Percentiles rank a stretch among this genome's conserved stretches.
These are phyloP conservation scores for Avena atlantica DNA, from an alignment of 176 grass and related monocot genomes.

Conservation along the genomic window DNA sequence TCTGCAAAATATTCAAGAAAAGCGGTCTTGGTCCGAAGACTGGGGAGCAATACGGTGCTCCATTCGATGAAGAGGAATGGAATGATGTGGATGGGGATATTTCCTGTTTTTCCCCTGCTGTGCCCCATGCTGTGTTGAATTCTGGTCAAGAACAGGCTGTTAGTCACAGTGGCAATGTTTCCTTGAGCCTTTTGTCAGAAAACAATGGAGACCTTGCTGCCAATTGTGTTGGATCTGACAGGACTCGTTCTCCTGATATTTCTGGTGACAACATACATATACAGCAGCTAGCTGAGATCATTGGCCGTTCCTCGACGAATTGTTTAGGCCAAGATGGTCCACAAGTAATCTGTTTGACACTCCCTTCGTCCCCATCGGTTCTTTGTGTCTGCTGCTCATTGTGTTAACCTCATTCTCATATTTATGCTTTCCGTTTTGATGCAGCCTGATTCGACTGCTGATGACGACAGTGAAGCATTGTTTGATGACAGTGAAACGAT, in stretches of 20 bases:
- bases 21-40: conserved; percentile 75
- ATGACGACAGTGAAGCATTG: conserved; percentile 23
- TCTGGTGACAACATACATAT: conserved; percentile 47
- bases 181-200: conserved; percentile 31
- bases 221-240: conserved; percentile 17
- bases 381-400: not conserved
- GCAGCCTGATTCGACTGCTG: conserved; percentile 51
- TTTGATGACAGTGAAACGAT: conserved; percentile 45
- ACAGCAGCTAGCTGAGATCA: conserved; percentile 29
- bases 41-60: conserved; percentile 86
- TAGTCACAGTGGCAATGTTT: conserved; percentile 31
- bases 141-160: conserved; percentile 36
- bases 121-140: conserved; percentile 4
- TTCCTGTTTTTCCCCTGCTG: conserved; percentile 31
- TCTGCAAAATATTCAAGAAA: conserved; percentile 93
- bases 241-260: conserved; percentile 9
- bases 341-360: conserved; percentile 36
- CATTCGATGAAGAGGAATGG: conserved; percentile 86
- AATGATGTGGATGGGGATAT: conserved; percentile 48
- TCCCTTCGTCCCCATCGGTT: not conserved
- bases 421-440: not conserved
- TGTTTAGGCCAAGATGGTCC: conserved; percentile 3
- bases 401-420: not conserved
- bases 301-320: too few relatives aligned
- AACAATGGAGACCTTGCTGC: not conserved